Percentiles rank a stretch among this genome's conserved stretches.
phyloP scores from a whole-genome alignment of 768 basidiomycete genomes.

The Serpula lacrymans region DNA sequence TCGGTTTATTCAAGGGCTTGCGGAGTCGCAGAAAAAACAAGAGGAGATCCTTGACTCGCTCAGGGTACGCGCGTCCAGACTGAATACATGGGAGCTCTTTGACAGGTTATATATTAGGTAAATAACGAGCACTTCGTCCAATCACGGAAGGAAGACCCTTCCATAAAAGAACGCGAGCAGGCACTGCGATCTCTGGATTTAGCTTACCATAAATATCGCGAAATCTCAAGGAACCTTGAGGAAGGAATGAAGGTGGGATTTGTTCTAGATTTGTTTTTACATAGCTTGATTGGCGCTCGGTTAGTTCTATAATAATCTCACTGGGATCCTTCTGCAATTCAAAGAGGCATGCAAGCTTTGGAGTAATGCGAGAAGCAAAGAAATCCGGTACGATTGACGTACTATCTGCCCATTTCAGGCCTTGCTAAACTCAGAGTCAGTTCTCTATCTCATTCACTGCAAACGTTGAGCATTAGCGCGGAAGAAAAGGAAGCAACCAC shows the following conservation, averaged over 20 bases:
- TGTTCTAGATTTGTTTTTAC: background rate
- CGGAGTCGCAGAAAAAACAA: conserved; percentile 54
- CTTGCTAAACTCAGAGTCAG: too few relatives aligned
- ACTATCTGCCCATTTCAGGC: too few relatives aligned
- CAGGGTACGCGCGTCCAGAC: conserved; percentile 46
- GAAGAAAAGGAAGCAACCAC: too few relatives aligned
- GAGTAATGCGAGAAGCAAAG: conserved; percentile 66
- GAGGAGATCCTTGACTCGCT: conserved; percentile 62
- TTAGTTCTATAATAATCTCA: conserved; percentile 90
- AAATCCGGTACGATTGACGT: conserved; percentile 70
- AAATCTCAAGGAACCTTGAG: conserved; percentile 79
- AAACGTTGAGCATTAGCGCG: too few relatives aligned
- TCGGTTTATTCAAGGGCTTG: conserved; percentile 60
- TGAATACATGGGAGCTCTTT: background rate
- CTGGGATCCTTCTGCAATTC: conserved; percentile 67
- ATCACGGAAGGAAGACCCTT: conserved; percentile 74
- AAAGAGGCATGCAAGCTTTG: conserved; percentile 74
- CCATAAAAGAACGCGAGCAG: conserved; percentile 75
- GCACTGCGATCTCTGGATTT: conserved; percentile 80
- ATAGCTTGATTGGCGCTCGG: background rate
- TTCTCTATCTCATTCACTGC: conserved; percentile 38
- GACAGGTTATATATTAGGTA: conserved; percentile 34
- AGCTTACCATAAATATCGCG: conserved; percentile 84
- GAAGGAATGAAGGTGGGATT: conserved; percentile 77
- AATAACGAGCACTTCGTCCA: conserved; percentile 72